Base-by-base conservation (phyloP, 768 basidiomycete species). In the Boletus edulis region DNA sequence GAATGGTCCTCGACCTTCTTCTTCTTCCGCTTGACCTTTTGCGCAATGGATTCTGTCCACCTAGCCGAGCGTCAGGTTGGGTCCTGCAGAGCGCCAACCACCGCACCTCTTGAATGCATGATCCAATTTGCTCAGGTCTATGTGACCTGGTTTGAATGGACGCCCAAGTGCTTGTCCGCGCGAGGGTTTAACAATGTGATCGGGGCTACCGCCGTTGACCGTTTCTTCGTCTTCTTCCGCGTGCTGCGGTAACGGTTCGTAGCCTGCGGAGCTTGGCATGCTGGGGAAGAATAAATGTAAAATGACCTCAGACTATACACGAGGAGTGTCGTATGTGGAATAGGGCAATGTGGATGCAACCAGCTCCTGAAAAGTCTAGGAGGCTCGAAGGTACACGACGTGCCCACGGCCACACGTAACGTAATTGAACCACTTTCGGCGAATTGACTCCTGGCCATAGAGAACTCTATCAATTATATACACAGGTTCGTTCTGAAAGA, bases 31-130 rank as follows among this genome's bases (percentile, higher is more conserved):
- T 87, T 89, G 49, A 94, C 83, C 71, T 88, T 90, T 73, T 91
- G 86, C 1, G 91, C 86, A 61, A 94, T 92, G 51, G 86, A 87
- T 62, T 89, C 84, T 13, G 91, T 93, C 91, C 91, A 94, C 66
- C 89, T 89, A 24, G 20, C 41, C 12, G 50, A 42, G 11, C 39
- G 44, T 50, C 47, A 57, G 32, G 39, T 35, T 29, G 49, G 35
- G 40, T n/a, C 46, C 32, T 49, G 10, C 22, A 40, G 40, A 32
- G 24, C 31, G 55, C 20, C 15, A 22, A 20, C 32, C 11, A 43
- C 41, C 75, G 40, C 46, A 85, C 86, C 88, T 80, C 72, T 92
- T 92, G 76, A 93, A 93, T 7, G 91, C 91, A 66, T 78, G 82
- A 66, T 93, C 91, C 54, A 93, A 67, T 64, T 89, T 89, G 39